Evolutionary conservation across 2,329 filamentous ascomycete genomes (phyloP), one percentile per base, ranked within the genome.

Genomic region (Aspergillus quadrilineatus): DNA sequence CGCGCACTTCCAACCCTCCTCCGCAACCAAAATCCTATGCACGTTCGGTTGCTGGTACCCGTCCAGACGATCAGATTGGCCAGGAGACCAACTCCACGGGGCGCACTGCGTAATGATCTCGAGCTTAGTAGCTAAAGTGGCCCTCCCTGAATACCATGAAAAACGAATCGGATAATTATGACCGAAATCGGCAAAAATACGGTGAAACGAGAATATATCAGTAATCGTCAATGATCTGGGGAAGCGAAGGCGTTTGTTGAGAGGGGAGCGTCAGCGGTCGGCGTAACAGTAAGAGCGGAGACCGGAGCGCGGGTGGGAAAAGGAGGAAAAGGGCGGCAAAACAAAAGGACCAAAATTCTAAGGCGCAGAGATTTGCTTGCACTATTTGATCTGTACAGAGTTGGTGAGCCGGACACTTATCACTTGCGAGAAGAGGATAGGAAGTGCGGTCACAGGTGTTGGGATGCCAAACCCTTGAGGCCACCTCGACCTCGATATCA

Each of bases 231-330:
- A 9, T 36, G 36, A 39, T 53, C 44, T 30, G 55, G 43, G 43
- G 56, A 41, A 50, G 56, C n/a, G 29, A 47, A 17, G 30, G 43
- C 37, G 56, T 53, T 59, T 56, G 54, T 54, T 55, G 56, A 45
- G 46, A 55, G 49, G 49, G 55, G 56, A 51, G 12, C 14, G 56
- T 55, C 50, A 44, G 50, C 50, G 52, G 53, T 53, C 47, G 53
- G 56, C 36, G 53, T 56, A 57, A 47, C 29, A 37, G 44, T 46
- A 50, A 54, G 41, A 49, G 59, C 59, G 59, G 59, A 61, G 59
- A 43, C 55, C 50, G 43, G 48, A 53, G 45, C 37, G 59, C 56
- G 59, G 56, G 44, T 43, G 50, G 60, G 50, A 59, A 62, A 53
- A 55, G 55, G 60, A 60, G 56, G 53, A 54, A 60, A 59, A 50